Evolutionary conservation across 805 yeast genomes (phyloP).

Genomic region (Barnettozyma botsteinii): DNA sequence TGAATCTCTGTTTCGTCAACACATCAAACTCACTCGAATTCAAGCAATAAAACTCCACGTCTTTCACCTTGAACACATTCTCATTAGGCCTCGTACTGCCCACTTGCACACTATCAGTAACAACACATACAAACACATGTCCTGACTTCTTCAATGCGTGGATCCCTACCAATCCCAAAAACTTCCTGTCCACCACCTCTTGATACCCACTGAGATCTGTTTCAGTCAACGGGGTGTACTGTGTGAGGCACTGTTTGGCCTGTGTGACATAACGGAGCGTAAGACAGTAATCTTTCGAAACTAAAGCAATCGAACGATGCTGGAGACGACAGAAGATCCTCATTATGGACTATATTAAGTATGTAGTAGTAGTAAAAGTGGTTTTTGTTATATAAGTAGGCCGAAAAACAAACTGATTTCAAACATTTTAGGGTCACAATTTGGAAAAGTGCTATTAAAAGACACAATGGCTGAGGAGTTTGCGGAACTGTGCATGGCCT

Average conservation of each 20-base stretch:
- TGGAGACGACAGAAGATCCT: slow-evolving; percentile 40
- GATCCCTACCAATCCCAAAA: slow-evolving; percentile 58
- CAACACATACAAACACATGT: slow-evolving; percentile 47
- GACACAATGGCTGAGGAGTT: slow-evolving; percentile 28
- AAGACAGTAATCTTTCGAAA: slow-evolving; percentile 53
- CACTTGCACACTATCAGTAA: slow-evolving; percentile 47
- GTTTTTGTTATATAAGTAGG: too few species aligned
- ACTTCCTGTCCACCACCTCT: slow-evolving; percentile 32
- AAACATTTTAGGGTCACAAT: too few species aligned
- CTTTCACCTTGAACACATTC: slow-evolving; percentile 46
- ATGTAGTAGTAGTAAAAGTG: too few species aligned
- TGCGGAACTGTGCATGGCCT: slow-evolving; percentile 53
- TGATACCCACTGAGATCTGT: slow-evolving; percentile 36
- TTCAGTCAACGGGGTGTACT: slow-evolving; percentile 40
- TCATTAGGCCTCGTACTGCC: slow-evolving; percentile 57
- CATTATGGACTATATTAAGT: slow-evolving; percentile 12
- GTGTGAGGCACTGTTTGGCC: slow-evolving; percentile 37
- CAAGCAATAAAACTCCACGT: slow-evolving; percentile 61
- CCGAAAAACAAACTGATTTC: too few species aligned
- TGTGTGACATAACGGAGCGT: slow-evolving; percentile 41
- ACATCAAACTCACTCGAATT: slow-evolving; percentile 50
- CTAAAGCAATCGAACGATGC: slow-evolving; percentile 67
- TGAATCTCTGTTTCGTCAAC: slow-evolving; percentile 21
- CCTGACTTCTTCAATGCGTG: slow-evolving; percentile 43
- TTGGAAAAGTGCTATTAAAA: too few species aligned